phyloP scores from a whole-genome alignment of 805 yeast genomes.

The Ogataea populi-albae region DNA sequence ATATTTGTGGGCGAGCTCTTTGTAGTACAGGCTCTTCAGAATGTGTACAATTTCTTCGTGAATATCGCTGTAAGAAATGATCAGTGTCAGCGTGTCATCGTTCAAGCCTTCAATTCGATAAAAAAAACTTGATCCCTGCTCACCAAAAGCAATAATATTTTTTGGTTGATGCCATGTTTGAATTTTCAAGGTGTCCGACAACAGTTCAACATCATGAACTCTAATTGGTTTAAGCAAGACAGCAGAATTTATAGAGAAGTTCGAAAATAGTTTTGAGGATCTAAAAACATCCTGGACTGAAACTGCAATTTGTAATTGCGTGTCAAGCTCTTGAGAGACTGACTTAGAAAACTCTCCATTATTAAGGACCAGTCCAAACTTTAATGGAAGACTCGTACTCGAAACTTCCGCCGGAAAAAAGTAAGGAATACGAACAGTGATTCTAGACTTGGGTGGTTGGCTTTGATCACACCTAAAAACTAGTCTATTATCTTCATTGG shows the following conservation, averaged over 20 bases:
- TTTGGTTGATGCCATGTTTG: constrained; percentile 33
- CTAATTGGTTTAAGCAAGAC: constrained; percentile 51
- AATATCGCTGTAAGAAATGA: constrained; percentile 45
- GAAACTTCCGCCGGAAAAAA: constrained; percentile 35
- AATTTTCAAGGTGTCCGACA: constrained; percentile 19
- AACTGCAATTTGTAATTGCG: constrained; percentile 60
- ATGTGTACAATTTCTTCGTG: constrained; percentile 40
- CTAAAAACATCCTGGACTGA: constrained; percentile 79
- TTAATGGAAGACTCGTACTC: constrained; percentile 26
- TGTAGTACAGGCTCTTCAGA: constrained; percentile 22
- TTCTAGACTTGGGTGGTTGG: constrained; percentile 8
- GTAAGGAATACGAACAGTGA: constrained; percentile 28
- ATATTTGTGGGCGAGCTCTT: constrained; percentile 7
- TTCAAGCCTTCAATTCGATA: constrained; percentile 44
- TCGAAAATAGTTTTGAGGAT: constrained; percentile 53
- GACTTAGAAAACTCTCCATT: constrained; percentile 19
- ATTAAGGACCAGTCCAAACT: constrained; percentile 21
- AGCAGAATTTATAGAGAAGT: constrained; percentile 66
- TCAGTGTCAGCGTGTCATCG: constrained; percentile 40
- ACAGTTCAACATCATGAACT: constrained; percentile 39
- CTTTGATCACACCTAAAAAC: constrained; percentile 13
- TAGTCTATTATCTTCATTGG: constrained; percentile 13
- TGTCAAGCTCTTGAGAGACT: constrained; percentile 39
- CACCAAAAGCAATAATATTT: constrained; percentile 54
- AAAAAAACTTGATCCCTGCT: constrained; percentile 66